Evolutionary conservation across 2,329 filamentous ascomycete species (phyloP).

Genomic region (Nothopassalora personata): DNA sequence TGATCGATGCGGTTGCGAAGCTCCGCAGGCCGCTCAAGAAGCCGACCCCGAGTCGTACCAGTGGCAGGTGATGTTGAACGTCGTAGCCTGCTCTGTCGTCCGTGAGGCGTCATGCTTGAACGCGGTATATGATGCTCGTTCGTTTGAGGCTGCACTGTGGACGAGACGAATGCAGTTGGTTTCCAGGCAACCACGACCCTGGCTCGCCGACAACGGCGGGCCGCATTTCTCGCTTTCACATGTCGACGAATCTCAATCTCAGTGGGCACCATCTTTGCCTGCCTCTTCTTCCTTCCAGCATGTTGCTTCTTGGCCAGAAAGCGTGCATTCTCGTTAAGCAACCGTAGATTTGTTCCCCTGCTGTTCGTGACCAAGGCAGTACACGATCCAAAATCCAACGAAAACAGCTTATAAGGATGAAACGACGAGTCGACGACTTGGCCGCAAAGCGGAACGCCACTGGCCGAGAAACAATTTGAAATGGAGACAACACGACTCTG

Average conservation of each 20-base stretch:
- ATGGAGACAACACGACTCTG: not conserved
- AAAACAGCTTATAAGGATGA: not conserved
- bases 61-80: not conserved
- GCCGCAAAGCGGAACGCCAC: not conserved
- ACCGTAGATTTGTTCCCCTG: not conserved
- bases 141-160: not conserved
- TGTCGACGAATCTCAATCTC: not conserved
- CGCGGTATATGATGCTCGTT: not conserved
- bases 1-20: slow-evolving; percentile 3
- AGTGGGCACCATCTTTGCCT: not conserved
- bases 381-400: not conserved
- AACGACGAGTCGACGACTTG: not conserved
- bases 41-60: not conserved
- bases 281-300: not conserved
- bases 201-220: not conserved
- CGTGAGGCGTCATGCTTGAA: not conserved
- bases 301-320: not conserved
- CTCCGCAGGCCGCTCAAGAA: not conserved
- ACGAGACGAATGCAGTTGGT: not conserved
- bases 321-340: not conserved
- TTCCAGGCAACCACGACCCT: not conserved
- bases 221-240: not conserved
- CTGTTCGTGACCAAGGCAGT: not conserved
- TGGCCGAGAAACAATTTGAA: not conserved
- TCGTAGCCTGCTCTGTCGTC: not conserved